phyloP scores from a whole-genome alignment of 768 basidiomycete genomes.

The Lentinus tigrinus region DNA sequence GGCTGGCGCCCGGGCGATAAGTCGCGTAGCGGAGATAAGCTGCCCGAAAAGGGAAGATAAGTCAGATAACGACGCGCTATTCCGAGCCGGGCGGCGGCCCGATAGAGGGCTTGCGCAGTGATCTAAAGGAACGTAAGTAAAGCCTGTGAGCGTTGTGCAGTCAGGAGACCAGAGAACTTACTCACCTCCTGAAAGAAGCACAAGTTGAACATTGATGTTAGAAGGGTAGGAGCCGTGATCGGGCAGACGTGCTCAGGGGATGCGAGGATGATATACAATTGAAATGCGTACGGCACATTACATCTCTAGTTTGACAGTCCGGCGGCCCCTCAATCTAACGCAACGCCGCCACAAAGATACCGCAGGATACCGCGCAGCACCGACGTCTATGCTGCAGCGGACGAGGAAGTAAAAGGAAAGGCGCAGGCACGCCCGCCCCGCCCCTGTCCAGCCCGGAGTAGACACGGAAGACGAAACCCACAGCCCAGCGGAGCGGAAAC shows the following conservation, averaged over 20 bases:
- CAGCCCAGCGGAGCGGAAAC: neutral
- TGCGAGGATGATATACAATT: no score
- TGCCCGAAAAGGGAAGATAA: neutral
- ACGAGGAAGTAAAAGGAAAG: neutral
- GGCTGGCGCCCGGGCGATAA: constrained; percentile 9
- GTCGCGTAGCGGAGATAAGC: constrained; percentile 11
- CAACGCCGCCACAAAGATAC: constrained; percentile 1
- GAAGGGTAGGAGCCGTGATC: no score
- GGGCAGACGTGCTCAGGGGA: no score
- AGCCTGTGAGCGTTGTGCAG: no score
- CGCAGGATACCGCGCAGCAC: neutral
- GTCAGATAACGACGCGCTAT: neutral
- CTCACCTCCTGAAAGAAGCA: no score
- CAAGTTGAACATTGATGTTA: no score
- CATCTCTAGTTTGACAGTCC: neutral
- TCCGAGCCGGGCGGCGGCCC: neutral
- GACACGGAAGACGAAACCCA: neutral
- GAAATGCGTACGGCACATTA: no score
- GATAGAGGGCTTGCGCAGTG: neutral
- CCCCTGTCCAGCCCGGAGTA: neutral
- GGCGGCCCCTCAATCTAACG: no score
- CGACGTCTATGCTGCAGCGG: neutral
- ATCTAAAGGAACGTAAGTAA: no score
- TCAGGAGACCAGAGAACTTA: no score
- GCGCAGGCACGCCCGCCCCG: constrained; percentile 14